These are phyloP conservation scores for Dioszegia hungarica DNA, from an alignment of 768 basidiomycete genomes.

Conservation along the genomic window DNA sequence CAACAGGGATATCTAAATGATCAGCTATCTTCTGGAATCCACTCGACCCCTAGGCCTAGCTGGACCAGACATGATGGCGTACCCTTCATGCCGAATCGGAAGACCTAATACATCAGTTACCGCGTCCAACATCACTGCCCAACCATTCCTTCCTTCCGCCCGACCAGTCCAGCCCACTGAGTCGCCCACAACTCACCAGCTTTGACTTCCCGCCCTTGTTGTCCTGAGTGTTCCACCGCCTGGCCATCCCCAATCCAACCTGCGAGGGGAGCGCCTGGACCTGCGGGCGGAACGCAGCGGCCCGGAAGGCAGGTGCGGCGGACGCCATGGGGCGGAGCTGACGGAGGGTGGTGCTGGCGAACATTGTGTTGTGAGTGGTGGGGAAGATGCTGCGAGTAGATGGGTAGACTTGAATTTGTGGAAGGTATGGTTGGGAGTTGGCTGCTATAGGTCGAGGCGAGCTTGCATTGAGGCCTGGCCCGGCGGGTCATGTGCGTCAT, in stretches of 20 bases:
- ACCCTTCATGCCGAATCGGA: slow-evolving; percentile 47
- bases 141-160: background rate
- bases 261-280: background rate
- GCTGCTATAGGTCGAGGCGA: background rate
- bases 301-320: slow-evolving; percentile 5
- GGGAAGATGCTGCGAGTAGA: too few species aligned
- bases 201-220: slow-evolving; percentile 41
- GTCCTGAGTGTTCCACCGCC: slow-evolving; percentile 30
- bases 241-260: slow-evolving; percentile 16
- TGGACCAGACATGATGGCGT: background rate
- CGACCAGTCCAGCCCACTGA: background rate
- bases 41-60: background rate
- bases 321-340: slow-evolving; percentile 8
- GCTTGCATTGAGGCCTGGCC: background rate
- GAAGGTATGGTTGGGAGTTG: background rate
- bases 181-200: slow-evolving; percentile 29
- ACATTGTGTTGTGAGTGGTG: slow-evolving; percentile 14
- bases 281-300: slow-evolving; percentile 13
- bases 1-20: slow-evolving; percentile 43
- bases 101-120: slow-evolving; percentile 27
- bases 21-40: background rate
- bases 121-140: too few species aligned
- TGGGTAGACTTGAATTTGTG: background rate
- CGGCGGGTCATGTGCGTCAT: background rate
- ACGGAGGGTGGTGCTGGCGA: slow-evolving; percentile 21